phyloP scores from a whole-genome alignment of 306 rosid species.

The Datisca glomerata region DNA sequence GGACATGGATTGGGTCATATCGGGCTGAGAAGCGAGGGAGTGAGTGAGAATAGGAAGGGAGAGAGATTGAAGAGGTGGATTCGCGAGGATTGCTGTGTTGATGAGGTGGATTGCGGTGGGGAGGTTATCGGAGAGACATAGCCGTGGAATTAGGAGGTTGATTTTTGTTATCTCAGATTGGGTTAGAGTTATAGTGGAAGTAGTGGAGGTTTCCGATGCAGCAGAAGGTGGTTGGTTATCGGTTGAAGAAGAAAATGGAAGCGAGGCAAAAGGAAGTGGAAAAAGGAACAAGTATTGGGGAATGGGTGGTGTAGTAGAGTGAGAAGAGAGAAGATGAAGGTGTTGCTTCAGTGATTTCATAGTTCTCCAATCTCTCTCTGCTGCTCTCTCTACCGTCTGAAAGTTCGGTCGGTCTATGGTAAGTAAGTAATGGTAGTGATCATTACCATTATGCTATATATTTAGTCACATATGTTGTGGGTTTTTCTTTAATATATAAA shows the following conservation, averaged over 20 bases:
- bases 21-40: constrained; percentile 39
- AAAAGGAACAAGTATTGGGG: constrained; percentile 15
- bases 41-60: constrained; percentile 26
- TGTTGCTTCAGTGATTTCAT: too few species aligned
- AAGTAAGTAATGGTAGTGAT: too few species aligned
- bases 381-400: too few species aligned
- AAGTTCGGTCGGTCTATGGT: too few species aligned
- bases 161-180: constrained; percentile 21
- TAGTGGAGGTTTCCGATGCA: not conserved
- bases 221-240: too few species aligned
- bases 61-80: constrained; percentile 38
- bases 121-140: constrained; percentile 35
- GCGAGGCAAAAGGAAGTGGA: constrained; percentile 37
- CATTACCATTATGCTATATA: too few species aligned
- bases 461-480: too few species aligned
- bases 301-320: not conserved
- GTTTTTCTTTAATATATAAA: too few species aligned
- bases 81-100: constrained; percentile 30
- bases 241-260: too few species aligned
- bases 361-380: too few species aligned
- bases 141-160: constrained; percentile 57
- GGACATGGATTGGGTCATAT: constrained; percentile 39
- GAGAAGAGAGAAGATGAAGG: not conserved
- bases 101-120: constrained; percentile 38
- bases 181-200: constrained; percentile 14